phyloP scores from a whole-genome alignment of 495 filamentous ascomycete species.

The Melanomma pulvis-pyrius region DNA sequence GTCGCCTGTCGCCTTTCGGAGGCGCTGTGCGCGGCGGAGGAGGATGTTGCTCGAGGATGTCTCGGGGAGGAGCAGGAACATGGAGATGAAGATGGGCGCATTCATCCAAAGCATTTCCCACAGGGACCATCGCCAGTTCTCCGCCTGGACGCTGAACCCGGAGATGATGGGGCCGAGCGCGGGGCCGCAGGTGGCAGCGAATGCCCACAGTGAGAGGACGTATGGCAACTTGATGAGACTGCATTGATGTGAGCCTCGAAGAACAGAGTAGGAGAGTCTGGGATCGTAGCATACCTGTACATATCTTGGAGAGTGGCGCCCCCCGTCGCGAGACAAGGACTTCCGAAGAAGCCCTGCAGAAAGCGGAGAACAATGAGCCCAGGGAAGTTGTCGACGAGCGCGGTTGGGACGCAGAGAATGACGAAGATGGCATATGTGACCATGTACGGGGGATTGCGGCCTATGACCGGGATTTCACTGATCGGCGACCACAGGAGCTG shows the following conservation, averaged over 20 bases:
- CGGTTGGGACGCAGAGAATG: constrained; percentile 53
- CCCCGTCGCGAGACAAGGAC: constrained; percentile 57
- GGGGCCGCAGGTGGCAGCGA: constrained; percentile 51
- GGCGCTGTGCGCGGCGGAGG: constrained; percentile 58
- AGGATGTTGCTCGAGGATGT: constrained; percentile 58
- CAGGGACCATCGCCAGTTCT: constrained; percentile 49
- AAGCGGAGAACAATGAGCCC: constrained; percentile 57
- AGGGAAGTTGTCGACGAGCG: constrained; percentile 52
- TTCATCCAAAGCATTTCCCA: constrained; percentile 56
- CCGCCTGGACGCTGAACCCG: constrained; percentile 64
- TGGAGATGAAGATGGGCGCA: constrained; percentile 50
- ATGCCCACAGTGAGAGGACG: constrained; percentile 57
- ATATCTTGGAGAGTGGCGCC: constrained; percentile 59
- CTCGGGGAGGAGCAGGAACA: constrained; percentile 61
- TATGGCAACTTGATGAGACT: constrained; percentile 58
- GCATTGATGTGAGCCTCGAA: constrained; percentile 38
- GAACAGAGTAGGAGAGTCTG: neutral
- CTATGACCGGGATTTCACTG: constrained; percentile 51
- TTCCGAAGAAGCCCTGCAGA: constrained; percentile 59
- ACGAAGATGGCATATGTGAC: constrained; percentile 53
- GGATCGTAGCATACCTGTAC: constrained; percentile 6
- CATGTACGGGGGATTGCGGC: constrained; percentile 53
- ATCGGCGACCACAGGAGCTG: constrained; percentile 50
- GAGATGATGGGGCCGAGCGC: constrained; percentile 65
- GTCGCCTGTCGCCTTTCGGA: constrained; percentile 49